These are phyloP conservation scores for Fusarium cyanostomum DNA, from an alignment of 2,329 filamentous ascomycete species.

Conservation along the genomic window DNA sequence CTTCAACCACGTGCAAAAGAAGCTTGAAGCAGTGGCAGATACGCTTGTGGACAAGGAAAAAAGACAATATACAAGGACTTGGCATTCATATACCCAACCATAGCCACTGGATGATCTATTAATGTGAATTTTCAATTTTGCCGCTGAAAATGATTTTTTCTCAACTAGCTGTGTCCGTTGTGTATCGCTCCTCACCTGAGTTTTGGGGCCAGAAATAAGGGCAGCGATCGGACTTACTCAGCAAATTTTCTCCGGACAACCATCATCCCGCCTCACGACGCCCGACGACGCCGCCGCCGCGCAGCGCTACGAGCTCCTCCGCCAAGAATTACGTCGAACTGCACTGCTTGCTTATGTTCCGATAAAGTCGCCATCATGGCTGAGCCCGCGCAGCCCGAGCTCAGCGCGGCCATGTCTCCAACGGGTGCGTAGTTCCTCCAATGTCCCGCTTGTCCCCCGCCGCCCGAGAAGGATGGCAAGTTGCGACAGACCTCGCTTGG, in stretches of 20 bases:
- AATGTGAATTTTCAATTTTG: conserved; percentile 33
- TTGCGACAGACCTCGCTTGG: conserved; percentile 14
- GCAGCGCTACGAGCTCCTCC: conserved; percentile 31
- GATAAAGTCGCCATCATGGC: conserved; percentile 52
- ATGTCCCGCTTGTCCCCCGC: conserved; percentile 22
- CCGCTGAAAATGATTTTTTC: conserved; percentile 34
- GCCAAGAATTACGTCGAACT: conserved; percentile 33
- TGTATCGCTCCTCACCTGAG: conserved; percentile 51
- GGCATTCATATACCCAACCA: background rate
- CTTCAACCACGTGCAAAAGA: conserved; percentile 9
- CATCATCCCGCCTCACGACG: conserved; percentile 42
- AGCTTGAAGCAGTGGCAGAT: background rate
- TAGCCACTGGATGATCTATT: too few species aligned
- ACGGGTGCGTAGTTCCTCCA: conserved; percentile 46
- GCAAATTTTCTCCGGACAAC: conserved; percentile 55
- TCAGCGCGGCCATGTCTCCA: conserved; percentile 47
- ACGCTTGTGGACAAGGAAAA: background rate
- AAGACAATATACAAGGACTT: background rate
- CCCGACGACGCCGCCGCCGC: conserved; percentile 34
- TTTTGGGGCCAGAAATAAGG: conserved; percentile 54
- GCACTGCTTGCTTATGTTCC: conserved; percentile 36
- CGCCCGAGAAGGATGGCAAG: conserved; percentile 8
- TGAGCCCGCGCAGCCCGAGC: conserved; percentile 52
- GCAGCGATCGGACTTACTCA: conserved; percentile 51
- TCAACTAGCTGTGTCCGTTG: conserved; percentile 45